Evolutionary conservation across 73 alveolate genomes (phyloP).

Genomic region (Paramecium sexaurelia): DNA sequence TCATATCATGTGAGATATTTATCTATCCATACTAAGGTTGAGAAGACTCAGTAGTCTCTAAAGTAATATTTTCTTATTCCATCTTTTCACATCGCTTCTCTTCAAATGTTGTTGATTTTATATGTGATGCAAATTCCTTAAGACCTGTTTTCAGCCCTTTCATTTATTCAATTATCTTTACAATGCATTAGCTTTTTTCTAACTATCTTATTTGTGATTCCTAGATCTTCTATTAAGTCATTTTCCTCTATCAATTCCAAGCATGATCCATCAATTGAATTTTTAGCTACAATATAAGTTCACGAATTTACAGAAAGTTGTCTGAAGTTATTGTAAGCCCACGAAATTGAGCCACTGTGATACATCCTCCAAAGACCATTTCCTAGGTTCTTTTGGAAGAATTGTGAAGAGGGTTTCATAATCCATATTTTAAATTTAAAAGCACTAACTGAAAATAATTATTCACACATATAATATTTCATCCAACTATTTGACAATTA

Average conservation of each 20-base stretch:
- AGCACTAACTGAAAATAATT: conserved; percentile 49
- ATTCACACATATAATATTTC: conserved; percentile 23
- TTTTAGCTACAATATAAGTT: neutral
- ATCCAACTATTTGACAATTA: neutral
- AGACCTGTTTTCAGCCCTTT: conserved; percentile 36
- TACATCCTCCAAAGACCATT: conserved; percentile 50
- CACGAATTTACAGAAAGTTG: neutral
- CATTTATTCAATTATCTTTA: neutral
- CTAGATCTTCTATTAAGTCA: conserved; percentile 77
- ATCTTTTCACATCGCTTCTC: conserved; percentile 16
- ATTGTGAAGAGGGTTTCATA: conserved; percentile 40
- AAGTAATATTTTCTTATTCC: conserved; percentile 38
- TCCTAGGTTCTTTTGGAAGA: conserved; percentile 48
- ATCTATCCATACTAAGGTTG: neutral
- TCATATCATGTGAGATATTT: conserved; percentile 35
- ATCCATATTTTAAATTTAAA: conserved; percentile 56
- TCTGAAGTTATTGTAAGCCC: neutral
- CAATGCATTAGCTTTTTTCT: conserved; percentile 77
- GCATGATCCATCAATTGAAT: conserved; percentile 83
- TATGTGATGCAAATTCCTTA: neutral
- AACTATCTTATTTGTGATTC: conserved; percentile 74
- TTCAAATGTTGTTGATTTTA: neutral
- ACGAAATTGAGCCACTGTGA: conserved; percentile 32
- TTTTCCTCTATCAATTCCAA: conserved; percentile 73
- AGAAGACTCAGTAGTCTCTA: conserved; percentile 34